Conservation (phyloP, 78 protist species). For the Emiliania huxleyi region DNA sequence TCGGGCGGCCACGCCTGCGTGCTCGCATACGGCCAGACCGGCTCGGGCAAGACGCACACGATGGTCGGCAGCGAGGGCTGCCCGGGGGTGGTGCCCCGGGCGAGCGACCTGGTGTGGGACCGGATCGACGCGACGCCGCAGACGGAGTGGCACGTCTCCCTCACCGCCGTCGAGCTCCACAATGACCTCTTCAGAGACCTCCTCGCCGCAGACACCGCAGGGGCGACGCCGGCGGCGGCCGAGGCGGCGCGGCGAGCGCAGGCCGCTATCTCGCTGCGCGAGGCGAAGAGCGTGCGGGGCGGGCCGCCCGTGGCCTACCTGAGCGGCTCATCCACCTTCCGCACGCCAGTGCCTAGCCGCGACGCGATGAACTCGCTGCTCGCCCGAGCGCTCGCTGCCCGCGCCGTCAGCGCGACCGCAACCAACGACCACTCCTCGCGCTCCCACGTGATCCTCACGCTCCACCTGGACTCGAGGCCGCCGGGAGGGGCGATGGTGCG, state of each 20-base stretch:
- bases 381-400: background rate
- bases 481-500: background rate
- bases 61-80: background rate
- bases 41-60: background rate
- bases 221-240: background rate
- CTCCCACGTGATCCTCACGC: conserved; percentile 79
- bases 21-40: background rate
- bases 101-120: background rate
- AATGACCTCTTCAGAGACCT: background rate
- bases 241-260: background rate
- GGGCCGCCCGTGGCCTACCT: background rate
- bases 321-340: background rate
- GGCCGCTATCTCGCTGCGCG: background rate
- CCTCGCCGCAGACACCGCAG: background rate
- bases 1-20: background rate
- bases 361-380: background rate
- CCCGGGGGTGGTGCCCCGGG: background rate
- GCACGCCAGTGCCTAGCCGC: background rate
- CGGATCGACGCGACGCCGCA: background rate
- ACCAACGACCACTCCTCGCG: conserved; percentile 50
- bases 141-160: background rate
- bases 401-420: background rate
- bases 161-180: background rate
- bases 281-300: background rate
- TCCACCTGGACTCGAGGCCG: conserved; percentile 74